phyloP scores from a whole-genome alignment of 768 basidiomycete genomes.

The Lactarius deliciosus region DNA sequence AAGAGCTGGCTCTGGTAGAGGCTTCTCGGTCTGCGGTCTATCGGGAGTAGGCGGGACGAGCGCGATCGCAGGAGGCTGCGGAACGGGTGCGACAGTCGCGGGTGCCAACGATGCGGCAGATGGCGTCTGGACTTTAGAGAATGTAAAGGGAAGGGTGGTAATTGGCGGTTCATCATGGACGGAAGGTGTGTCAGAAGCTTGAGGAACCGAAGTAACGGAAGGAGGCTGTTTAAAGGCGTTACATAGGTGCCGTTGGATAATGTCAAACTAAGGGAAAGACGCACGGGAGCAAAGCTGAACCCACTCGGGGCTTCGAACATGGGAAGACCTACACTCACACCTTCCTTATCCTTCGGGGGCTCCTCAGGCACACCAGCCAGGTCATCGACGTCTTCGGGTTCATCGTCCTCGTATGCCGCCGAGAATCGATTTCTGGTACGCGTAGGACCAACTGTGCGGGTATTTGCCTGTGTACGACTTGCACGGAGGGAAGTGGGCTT shows the following conservation, averaged over 20 bases:
- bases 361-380: slow-evolving; percentile 41
- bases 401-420: slow-evolving; percentile 56
- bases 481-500: slow-evolving; percentile 13
- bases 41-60: slow-evolving; percentile 36
- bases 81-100: neutral
- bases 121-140: slow-evolving; percentile 26
- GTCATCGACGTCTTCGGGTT: slow-evolving; percentile 37
- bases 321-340: slow-evolving; percentile 43
- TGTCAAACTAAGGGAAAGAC: slow-evolving; percentile 31
- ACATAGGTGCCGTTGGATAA: slow-evolving; percentile 1
- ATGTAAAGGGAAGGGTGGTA: slow-evolving; percentile 29
- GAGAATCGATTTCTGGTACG: slow-evolving; percentile 60
- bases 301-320: slow-evolving; percentile 58
- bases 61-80: slow-evolving; percentile 33
- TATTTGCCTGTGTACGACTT: slow-evolving; percentile 5
- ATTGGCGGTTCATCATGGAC: slow-evolving; percentile 35
- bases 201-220: slow-evolving; percentile 15
- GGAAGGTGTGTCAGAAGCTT: slow-evolving; percentile 60
- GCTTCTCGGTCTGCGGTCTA: slow-evolving; percentile 16
- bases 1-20: slow-evolving; percentile 36
- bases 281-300: slow-evolving; percentile 67
- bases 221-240: slow-evolving; percentile 26
- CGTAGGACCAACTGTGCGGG: slow-evolving; percentile 40
- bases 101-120: slow-evolving; percentile 33
- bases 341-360: slow-evolving; percentile 42